phyloP scores from a whole-genome alignment of 495 filamentous ascomycete species.

The Xylaria grammica region DNA sequence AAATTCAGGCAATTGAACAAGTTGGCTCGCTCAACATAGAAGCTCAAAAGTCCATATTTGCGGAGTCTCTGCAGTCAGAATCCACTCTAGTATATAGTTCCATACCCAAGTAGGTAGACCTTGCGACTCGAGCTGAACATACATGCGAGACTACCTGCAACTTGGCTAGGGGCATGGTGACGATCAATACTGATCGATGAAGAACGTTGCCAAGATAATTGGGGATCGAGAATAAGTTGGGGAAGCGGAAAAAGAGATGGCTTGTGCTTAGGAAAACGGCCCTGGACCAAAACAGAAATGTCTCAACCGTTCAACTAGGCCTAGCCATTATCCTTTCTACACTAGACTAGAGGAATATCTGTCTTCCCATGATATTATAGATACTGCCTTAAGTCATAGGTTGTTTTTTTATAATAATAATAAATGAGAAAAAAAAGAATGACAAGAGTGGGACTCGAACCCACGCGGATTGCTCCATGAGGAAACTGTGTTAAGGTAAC shows the following conservation, averaged over 20 bases:
- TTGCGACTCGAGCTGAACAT: not conserved
- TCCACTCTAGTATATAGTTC: no score
- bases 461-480: slow-evolving; percentile 47
- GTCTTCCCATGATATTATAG: no score
- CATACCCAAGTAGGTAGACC: not conserved
- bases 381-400: no score
- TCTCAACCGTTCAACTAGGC: not conserved
- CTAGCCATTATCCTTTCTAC: not conserved
- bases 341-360: not conserved
- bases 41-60: not conserved
- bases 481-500: slow-evolving; percentile 38
- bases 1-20: not conserved
- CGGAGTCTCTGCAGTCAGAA: not conserved
- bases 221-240: slow-evolving; percentile 8
- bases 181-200: slow-evolving; percentile 12
- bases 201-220: slow-evolving; percentile 15
- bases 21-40: not conserved
- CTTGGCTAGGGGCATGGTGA: not conserved
- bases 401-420: no score
- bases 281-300: not conserved
- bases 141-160: not conserved
- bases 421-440: not conserved
- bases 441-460: slow-evolving; percentile 51
- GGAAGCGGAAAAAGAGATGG: not conserved
- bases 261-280: not conserved